A percentile compares a stretch with the other conserved stretches of the same genome.
Conservation (phyloP, 2,329 filamentous ascomycete genomes). For the Fusarium setosum region DNA sequence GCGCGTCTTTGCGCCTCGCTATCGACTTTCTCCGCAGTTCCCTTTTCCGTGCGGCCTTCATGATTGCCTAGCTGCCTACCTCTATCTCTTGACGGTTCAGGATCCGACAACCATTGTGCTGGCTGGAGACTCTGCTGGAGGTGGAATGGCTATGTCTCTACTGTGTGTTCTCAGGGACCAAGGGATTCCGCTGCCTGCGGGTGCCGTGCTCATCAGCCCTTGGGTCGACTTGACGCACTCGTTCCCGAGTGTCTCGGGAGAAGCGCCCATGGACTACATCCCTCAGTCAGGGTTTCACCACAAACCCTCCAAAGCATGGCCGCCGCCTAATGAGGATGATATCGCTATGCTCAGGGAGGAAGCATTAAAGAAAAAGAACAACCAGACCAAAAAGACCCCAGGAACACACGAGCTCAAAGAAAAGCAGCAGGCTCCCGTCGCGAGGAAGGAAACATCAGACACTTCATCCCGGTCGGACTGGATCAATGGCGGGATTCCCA, state of each 20-base stretch:
- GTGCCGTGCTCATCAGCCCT: conserved; percentile 89
- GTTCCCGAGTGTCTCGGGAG: conserved; percentile 85
- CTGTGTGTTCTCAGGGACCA: conserved; percentile 85
- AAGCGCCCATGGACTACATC: conserved; percentile 86
- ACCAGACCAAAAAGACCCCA: conserved; percentile 31
- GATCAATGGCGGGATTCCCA: conserved; percentile 43
- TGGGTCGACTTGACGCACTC: conserved; percentile 98
- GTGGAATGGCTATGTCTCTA: conserved; percentile 86
- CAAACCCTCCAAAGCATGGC: conserved; percentile 91
- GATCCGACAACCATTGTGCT: conserved; percentile 85
- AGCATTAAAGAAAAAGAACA: conserved; percentile 55
- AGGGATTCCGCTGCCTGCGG: conserved; percentile 85
- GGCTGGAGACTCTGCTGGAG: conserved; percentile 93
- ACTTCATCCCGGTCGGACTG: conserved; percentile 36
- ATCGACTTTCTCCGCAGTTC: conserved; percentile 91
- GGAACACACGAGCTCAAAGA: conserved; percentile 41
- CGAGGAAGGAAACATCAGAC: conserved; percentile 33
- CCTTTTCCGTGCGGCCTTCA: conserved; percentile 94
- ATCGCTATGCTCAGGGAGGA: conserved; percentile 65
- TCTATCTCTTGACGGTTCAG: conserved; percentile 82
- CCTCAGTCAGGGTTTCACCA: conserved; percentile 90
- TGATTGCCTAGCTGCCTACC: conserved; percentile 89
- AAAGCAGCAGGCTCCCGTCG: conserved; percentile 51
- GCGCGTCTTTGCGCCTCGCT: conserved; percentile 86
- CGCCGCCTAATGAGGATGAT: conserved; percentile 86